phyloP scores from a whole-genome alignment of 202 grass and related monocot species.

The Carex sylvatica region DNA sequence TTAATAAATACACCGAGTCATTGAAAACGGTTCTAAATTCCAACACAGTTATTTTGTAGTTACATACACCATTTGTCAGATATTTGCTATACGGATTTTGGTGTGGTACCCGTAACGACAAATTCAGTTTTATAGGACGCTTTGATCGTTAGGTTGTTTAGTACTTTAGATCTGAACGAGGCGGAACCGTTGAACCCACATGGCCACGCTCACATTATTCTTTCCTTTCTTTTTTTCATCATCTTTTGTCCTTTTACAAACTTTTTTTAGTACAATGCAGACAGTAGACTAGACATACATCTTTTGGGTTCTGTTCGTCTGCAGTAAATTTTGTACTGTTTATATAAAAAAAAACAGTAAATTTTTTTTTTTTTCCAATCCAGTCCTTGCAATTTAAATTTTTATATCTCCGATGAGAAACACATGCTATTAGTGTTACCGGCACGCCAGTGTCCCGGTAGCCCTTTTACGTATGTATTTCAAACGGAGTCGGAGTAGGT shows the following conservation, averaged over 20 bases:
- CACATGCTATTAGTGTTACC: background rate
- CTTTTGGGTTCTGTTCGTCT: no score
- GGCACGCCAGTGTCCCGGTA: no score
- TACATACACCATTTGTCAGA: background rate
- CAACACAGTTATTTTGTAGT: background rate
- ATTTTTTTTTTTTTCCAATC: background rate
- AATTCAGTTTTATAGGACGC: background rate
- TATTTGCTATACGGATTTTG: background rate
- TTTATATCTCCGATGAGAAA: background rate
- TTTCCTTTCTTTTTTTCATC: background rate
- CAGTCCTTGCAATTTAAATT: background rate
- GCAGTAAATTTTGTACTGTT: no score
- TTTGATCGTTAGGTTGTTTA: conserved; percentile 6
- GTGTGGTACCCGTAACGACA: background rate
- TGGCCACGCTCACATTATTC: background rate
- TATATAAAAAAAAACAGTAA: no score
- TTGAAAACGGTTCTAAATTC: background rate
- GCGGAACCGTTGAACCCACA: conserved; percentile 17
- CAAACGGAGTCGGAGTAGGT: no score
- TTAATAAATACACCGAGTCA: no score
- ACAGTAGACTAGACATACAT: background rate
- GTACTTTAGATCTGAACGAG: background rate
- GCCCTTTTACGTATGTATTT: no score
- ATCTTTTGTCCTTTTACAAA: background rate
- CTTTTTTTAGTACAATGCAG: background rate